Conservation (phyloP, 192 early-diverging fungal species). For the Chytriomyces sp. region DNA sequence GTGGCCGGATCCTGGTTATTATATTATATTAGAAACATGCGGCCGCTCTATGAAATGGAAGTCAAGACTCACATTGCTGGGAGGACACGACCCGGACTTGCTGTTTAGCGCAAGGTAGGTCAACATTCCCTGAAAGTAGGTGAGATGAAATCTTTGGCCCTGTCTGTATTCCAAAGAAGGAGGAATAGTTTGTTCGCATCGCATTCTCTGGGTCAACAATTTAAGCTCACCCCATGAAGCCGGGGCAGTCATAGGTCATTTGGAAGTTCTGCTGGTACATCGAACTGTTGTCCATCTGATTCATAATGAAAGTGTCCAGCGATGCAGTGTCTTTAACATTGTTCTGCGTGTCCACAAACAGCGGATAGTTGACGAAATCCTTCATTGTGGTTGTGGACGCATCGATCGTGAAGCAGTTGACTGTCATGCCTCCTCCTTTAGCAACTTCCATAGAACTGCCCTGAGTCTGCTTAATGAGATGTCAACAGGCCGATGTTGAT, state of each 20-base stretch:
- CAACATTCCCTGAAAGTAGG: conserved; percentile 15
- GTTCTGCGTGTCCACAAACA: background rate
- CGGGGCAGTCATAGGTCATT: background rate
- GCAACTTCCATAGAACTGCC: no score
- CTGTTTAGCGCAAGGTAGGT: conserved; percentile 1
- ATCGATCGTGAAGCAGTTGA: conserved; percentile 13
- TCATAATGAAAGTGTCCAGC: background rate
- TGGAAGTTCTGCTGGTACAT: background rate
- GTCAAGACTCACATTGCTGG: no score
- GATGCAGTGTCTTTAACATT: conserved; percentile 9
- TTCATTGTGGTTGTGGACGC: background rate
- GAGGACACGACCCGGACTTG: background rate
- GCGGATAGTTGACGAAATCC: conserved; percentile 5
- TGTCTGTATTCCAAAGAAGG: background rate
- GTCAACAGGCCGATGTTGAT: no score
- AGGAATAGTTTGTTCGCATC: background rate
- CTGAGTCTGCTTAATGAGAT: no score
- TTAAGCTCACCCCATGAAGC: background rate
- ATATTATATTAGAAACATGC: no score
- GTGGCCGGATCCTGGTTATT: no score
- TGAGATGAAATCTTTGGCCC: conserved; percentile 10
- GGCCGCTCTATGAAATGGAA: no score
- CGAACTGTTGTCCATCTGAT: background rate
- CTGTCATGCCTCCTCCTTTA: no score
- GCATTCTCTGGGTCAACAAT: background rate